Conservation (phyloP, 2,329 filamentous ascomycete genomes). For the Scopulariopsis brevicaulis region DNA sequence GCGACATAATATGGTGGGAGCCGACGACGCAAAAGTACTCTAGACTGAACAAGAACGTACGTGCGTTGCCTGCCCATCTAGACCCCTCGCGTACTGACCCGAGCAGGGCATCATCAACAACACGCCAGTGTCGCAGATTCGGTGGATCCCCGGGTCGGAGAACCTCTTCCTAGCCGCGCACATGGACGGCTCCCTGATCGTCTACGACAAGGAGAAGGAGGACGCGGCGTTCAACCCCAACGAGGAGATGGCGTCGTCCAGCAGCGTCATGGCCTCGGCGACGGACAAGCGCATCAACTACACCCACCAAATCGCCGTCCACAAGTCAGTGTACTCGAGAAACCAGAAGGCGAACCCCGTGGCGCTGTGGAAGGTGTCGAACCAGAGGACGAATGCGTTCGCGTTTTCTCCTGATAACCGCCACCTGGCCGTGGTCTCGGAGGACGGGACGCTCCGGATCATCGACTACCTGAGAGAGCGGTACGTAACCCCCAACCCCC, state of each 20-base stretch:
- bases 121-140: slow-evolving; percentile 75
- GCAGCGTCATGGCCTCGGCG: slow-evolving; percentile 11
- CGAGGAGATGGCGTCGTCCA: slow-evolving; percentile 32
- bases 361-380: slow-evolving; percentile 83
- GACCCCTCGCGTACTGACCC: not conserved
- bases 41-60: slow-evolving; percentile 86
- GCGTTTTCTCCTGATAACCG: slow-evolving; percentile 83
- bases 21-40: slow-evolving; percentile 93
- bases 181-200: slow-evolving; percentile 79
- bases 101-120: slow-evolving; percentile 73
- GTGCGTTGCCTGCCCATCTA: slow-evolving; percentile 12
- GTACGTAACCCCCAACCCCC: slow-evolving; percentile 32
- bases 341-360: slow-evolving; percentile 93
- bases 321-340: slow-evolving; percentile 86
- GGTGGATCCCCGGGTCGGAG: slow-evolving; percentile 90
- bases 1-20: slow-evolving; percentile 98
- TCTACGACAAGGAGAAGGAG: slow-evolving; percentile 97
- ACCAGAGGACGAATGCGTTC: slow-evolving; percentile 82
- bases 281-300: slow-evolving; percentile 13
- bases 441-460: slow-evolving; percentile 80
- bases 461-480: slow-evolving; percentile 88
- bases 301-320: slow-evolving; percentile 36
- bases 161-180: slow-evolving; percentile 87
- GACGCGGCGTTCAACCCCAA: slow-evolving; percentile 71
- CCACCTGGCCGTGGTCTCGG: slow-evolving; percentile 80